Evolutionary conservation across 176 grass and related monocot genomes (phyloP).

Genomic region (Oryza longistaminata): DNA sequence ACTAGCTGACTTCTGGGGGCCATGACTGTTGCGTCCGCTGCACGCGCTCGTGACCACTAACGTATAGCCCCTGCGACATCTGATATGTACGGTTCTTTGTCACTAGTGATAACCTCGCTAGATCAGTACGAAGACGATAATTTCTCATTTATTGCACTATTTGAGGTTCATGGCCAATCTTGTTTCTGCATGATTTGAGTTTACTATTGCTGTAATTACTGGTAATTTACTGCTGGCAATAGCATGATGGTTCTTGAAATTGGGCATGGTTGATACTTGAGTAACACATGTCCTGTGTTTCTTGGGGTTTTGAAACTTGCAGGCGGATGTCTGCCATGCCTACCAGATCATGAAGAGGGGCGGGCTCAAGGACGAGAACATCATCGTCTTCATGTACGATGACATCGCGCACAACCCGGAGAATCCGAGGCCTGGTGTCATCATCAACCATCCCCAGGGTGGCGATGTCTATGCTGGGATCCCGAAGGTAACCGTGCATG

Average conservation of each 20-base stretch:
- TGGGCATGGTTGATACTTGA: background rate
- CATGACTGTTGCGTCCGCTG: background rate
- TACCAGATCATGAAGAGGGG: constrained; percentile 99
- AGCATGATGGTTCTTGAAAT: background rate
- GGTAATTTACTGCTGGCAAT: background rate
- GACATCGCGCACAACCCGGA: constrained; percentile 78
- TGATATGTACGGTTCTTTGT: background rate
- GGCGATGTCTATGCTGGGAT: constrained; percentile 91
- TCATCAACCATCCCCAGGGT: constrained; percentile 92
- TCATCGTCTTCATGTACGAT: constrained; percentile 97
- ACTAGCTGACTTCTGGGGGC: background rate
- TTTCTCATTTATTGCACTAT: constrained; percentile 18
- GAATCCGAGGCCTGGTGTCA: constrained; percentile 73
- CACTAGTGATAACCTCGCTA: background rate
- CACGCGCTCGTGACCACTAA: background rate
- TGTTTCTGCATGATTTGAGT: constrained; percentile 9
- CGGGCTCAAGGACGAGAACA: constrained; percentile 91
- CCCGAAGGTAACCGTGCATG: constrained; percentile 64
- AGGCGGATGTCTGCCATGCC: constrained; percentile 96
- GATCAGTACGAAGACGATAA: background rate
- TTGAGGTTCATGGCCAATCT: background rate
- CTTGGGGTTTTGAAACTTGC: constrained; percentile 4
- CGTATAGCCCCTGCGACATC: background rate
- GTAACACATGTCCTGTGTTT: constrained; percentile 2
- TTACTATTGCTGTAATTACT: background rate